Evolutionary conservation across 1,284 basidiomycete species (phyloP).

Genomic region (Cerrena zonata): DNA sequence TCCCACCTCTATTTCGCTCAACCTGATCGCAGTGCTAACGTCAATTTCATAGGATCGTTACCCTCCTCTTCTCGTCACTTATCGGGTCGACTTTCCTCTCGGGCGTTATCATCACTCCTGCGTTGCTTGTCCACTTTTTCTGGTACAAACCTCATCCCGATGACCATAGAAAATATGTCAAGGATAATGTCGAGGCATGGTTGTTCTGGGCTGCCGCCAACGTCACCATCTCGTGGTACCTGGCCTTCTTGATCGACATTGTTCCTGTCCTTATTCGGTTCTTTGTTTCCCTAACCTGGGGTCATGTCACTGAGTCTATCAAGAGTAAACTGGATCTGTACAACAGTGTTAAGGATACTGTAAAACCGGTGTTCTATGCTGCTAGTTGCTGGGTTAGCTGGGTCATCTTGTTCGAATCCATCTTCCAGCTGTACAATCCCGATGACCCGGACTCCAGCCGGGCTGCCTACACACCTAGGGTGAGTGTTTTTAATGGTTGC

Average conservation of each 20-base stretch:
- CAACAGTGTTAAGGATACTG: conserved; percentile 57
- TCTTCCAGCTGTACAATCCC: conserved; percentile 50
- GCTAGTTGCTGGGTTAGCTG: conserved; percentile 63
- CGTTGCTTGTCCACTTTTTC: conserved; percentile 58
- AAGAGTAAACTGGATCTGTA: conserved; percentile 65
- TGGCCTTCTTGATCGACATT: conserved; percentile 65
- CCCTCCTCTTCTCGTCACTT: conserved; percentile 62
- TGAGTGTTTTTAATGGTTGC: conserved; percentile 22
- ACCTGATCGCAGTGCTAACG: background rate
- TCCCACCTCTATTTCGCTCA: background rate
- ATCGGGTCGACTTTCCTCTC: conserved; percentile 65
- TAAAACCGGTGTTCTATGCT: conserved; percentile 66
- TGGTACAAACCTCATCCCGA: conserved; percentile 60
- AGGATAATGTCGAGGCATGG: conserved; percentile 69
- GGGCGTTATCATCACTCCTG: conserved; percentile 51
- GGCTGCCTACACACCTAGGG: conserved; percentile 50
- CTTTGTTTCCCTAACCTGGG: conserved; percentile 57
- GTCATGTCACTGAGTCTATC: conserved; percentile 64
- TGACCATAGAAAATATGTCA: conserved; percentile 51
- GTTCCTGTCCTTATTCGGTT: conserved; percentile 50
- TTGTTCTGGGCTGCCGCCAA: conserved; percentile 75
- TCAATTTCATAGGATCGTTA: conserved; percentile 41
- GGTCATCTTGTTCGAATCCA: conserved; percentile 61
- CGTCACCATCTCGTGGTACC: conserved; percentile 68
- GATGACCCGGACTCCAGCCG: conserved; percentile 38